Conservation (phyloP, 192 early-diverging fungal species). For the Coemansia erecta region DNA sequence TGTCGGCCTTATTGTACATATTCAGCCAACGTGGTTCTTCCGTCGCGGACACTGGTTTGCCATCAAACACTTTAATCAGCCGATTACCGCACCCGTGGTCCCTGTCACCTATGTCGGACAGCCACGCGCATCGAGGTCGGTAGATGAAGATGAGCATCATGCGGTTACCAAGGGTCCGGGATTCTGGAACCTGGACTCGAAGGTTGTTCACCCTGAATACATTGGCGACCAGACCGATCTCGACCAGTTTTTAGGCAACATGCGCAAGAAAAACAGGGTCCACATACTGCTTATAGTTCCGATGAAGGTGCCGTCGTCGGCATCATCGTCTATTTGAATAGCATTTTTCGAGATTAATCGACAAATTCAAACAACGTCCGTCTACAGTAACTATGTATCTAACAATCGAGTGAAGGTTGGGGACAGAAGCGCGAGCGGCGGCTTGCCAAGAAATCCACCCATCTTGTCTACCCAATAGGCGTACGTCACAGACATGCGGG, state of each 20-base stretch:
- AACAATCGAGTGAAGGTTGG: too few relatives aligned
- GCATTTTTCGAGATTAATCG: too few relatives aligned
- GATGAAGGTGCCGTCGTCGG: conserved; percentile 8
- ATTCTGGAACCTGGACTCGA: conserved; percentile 52
- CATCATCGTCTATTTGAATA: conserved; percentile 18
- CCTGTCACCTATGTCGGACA: conserved; percentile 28
- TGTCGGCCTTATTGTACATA: conserved; percentile 47
- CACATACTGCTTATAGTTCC: conserved; percentile 44
- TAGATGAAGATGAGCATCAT: conserved; percentile 27
- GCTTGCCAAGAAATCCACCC: too few relatives aligned
- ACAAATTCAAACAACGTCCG: too few relatives aligned
- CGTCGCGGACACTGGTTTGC: conserved; percentile 52
- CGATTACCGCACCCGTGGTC: conserved; percentile 26
- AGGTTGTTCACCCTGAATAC: conserved; percentile 32
- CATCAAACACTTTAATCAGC: conserved; percentile 31
- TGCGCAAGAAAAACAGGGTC: conserved; percentile 36
- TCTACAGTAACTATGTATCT: too few relatives aligned
- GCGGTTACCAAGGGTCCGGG: conserved; percentile 25
- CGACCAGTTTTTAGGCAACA: conserved; percentile 23
- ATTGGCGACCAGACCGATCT: conserved; percentile 31
- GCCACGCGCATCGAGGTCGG: conserved; percentile 33
- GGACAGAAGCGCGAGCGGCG: too few relatives aligned
- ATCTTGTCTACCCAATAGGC: too few relatives aligned
- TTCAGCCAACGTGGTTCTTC: conserved; percentile 46
- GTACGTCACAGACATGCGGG: too few relatives aligned